Evolutionary conservation across 108 stramenopile species (phyloP), one percentile per base, ranked within the genome.

Genomic region (Skeletonema tropicum): DNA sequence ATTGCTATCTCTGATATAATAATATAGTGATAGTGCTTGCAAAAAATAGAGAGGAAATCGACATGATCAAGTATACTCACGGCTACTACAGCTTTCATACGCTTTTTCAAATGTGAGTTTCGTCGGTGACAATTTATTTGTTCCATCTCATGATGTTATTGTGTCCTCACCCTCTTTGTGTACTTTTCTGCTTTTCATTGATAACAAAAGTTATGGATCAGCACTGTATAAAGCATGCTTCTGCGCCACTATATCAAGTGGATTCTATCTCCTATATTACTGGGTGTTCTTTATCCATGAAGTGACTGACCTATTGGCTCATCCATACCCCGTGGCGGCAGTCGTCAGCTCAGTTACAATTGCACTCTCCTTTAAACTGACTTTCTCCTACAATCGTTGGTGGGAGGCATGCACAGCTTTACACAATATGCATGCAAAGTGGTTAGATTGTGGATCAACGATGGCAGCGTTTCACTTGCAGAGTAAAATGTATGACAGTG

Each of bases 371-470:
- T 88, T 87, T 66, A 87, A 86, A 55, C 73, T 80, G 42, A 85
- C 76, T n/a, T 89, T 81, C 79, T 84, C 62, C 25, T 71, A 71
- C 49, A 74, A 75, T 30, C 29, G 64, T 26, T 89, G 82, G 66
- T 93, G 92, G 89, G 89, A 93, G 66, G 92, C 89, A 14, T 78
- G 73, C 35, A 87, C 87, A 7, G 80, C 87, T 25, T 73, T 93
- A 33, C 88, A 90, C 75, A 64, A 42, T 32, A 93, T 93, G 92
- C 85, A 89, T 41, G 73, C 80, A 38, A 90, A 89, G 64, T 93
- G 92, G 92, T 58, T 88, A 61, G 89, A 93, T 77, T 68, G 80
- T 10, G 86, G 70, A 7, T 87, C 82, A 6, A 80, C 86, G 60
- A 26, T 90, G 64, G 86, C 92, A 38, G 87, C 90, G 41, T 91